Percentiles rank a stretch among this genome's conserved stretches.
Conservation (phyloP, 495 filamentous ascomycete genomes). For the Tuber melanosporum region DNA sequence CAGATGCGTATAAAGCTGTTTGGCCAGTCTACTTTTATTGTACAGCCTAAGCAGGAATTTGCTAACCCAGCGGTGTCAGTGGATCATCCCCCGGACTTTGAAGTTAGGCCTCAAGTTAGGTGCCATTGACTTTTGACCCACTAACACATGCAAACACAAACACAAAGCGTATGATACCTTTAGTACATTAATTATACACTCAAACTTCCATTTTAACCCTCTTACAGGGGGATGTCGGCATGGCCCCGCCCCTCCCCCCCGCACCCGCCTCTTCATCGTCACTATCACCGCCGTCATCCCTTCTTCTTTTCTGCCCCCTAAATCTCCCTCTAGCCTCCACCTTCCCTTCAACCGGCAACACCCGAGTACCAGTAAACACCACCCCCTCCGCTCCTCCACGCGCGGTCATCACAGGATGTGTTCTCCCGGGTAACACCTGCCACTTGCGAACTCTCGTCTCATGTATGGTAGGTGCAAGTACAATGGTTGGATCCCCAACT, state of each 20-base stretch:
- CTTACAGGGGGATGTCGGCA: neutral
- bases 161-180: neutral
- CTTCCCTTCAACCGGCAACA: constrained; percentile 67
- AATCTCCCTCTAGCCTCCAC: constrained; percentile 76
- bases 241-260: neutral
- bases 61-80: neutral
- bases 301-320: constrained; percentile 51
- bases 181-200: neutral
- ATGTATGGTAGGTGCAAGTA: constrained; percentile 75
- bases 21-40: neutral
- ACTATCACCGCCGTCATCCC: constrained; percentile 44
- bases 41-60: neutral
- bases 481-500: constrained; percentile 70
- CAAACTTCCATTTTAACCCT: constrained; percentile 22
- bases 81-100: neutral
- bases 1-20: neutral
- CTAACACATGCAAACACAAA: neutral
- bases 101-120: neutral
- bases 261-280: constrained; percentile 38
- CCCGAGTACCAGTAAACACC: constrained; percentile 74
- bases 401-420: constrained; percentile 87
- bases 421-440: constrained; percentile 88
- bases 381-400: constrained; percentile 85
- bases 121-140: neutral
- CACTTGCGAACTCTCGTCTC: constrained; percentile 65